phyloP scores from a whole-genome alignment of 345 rosid genomes.

The Lagerstroemia speciosa region DNA sequence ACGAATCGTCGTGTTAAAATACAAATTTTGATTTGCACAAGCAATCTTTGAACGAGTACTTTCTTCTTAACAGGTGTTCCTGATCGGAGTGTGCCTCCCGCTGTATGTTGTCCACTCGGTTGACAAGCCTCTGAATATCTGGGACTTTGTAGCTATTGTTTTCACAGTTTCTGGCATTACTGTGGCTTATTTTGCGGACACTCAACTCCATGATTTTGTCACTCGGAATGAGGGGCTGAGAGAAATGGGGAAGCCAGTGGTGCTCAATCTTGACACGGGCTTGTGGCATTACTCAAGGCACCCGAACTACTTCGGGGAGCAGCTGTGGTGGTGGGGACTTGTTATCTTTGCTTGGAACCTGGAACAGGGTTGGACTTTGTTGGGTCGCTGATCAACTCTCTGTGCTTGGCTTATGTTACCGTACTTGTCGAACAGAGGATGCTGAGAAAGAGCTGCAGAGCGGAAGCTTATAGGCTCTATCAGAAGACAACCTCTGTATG shows the following conservation, averaged over 20 bases:
- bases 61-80: constrained; percentile 48
- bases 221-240: constrained; percentile 52
- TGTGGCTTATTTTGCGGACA: constrained; percentile 74
- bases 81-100: constrained; percentile 75
- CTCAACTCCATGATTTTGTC: constrained; percentile 70
- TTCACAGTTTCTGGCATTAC: constrained; percentile 56
- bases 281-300: constrained; percentile 81
- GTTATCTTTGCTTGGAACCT: constrained; percentile 78
- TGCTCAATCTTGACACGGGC: constrained; percentile 63
- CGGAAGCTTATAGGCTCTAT: constrained; percentile 71
- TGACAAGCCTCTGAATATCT: constrained; percentile 50
- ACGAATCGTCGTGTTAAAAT: no score
- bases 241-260: constrained; percentile 63
- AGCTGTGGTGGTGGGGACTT: constrained; percentile 97
- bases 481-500: constrained; percentile 91
- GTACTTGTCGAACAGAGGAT: constrained; percentile 73
- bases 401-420: constrained; percentile 78
- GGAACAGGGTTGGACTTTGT: constrained; percentile 66
- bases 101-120: constrained; percentile 49
- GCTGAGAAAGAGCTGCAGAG: constrained; percentile 65
- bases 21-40: background rate
- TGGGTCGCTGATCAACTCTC: constrained; percentile 58
- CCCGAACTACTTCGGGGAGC: constrained; percentile 96
- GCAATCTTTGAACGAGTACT: background rate
- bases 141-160: constrained; percentile 55